Evolutionary conservation across 441 rosid genomes (phyloP).

Genomic region (Hura crepitans): DNA sequence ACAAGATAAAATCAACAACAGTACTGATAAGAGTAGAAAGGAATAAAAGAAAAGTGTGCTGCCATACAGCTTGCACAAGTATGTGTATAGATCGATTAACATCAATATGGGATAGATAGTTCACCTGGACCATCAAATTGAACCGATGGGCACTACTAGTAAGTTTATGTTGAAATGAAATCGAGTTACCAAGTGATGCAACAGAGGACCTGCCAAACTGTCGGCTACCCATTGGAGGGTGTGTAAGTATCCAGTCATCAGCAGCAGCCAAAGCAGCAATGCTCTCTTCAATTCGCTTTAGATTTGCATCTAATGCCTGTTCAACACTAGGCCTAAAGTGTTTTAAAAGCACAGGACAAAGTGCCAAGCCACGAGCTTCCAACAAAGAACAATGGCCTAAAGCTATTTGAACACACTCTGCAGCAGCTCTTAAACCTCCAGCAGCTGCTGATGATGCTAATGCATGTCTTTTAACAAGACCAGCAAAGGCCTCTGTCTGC

Average conservation of each 20-base stretch:
- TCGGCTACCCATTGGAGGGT: constrained; percentile 55
- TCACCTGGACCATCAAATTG: constrained; percentile 98
- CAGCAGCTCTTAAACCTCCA: constrained; percentile 97
- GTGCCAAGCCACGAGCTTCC: constrained; percentile 92
- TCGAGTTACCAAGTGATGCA: constrained; percentile 39
- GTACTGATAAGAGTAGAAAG: neutral
- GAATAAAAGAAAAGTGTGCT: neutral
- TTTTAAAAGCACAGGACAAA: constrained; percentile 82
- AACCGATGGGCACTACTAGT: constrained; percentile 96
- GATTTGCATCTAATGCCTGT: constrained; percentile 90
- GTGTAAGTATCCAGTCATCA: constrained; percentile 93
- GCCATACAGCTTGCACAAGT: too few relatives aligned
- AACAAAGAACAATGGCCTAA: constrained; percentile 95
- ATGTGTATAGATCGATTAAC: neutral
- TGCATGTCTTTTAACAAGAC: constrained; percentile 93
- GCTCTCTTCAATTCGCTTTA: constrained; percentile 95
- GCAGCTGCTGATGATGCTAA: constrained; percentile 98
- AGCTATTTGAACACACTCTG: constrained; percentile 99
- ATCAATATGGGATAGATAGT: constrained; percentile 12
- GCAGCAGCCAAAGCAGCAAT: constrained; percentile 99
- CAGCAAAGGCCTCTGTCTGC: constrained; percentile 84
- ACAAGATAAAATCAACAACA: neutral
- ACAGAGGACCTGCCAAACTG: constrained; percentile 60
- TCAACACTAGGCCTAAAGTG: constrained; percentile 95
- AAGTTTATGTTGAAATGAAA: constrained; percentile 78